Evolutionary conservation across 108 stramenopile genomes (phyloP).

Genomic region (Nitzschia putrida): DNA sequence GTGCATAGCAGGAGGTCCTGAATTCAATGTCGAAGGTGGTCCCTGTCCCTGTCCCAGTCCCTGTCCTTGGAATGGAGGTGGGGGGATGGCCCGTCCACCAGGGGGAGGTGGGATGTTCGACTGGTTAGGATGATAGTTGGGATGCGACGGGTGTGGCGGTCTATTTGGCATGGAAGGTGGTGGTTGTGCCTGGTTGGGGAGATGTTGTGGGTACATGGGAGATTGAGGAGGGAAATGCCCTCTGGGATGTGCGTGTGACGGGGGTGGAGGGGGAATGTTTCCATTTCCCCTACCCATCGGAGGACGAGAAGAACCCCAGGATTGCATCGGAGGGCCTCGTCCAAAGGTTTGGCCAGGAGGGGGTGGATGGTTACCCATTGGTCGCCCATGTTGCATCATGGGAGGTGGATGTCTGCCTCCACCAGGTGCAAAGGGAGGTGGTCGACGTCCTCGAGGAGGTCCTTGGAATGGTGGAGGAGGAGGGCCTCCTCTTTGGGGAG

Average conservation of each 20-base stretch:
- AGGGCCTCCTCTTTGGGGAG: too few relatives aligned
- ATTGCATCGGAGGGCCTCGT: slow-evolving; percentile 2
- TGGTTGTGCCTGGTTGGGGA: too few relatives aligned
- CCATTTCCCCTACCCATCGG: slow-evolving; percentile 7
- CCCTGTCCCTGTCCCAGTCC: not conserved
- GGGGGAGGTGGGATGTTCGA: not conserved
- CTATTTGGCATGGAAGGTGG: too few relatives aligned
- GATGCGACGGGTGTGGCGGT: too few relatives aligned
- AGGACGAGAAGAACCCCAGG: slow-evolving; percentile 1
- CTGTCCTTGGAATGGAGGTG: slow-evolving; percentile 17
- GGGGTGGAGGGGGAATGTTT: too few relatives aligned
- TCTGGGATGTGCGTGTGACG: too few relatives aligned
- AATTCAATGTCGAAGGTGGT: not conserved
- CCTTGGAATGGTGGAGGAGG: not conserved
- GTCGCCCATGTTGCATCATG: slow-evolving; percentile 31
- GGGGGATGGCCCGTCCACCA: slow-evolving; percentile 3
- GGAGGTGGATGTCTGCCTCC: slow-evolving; percentile 15
- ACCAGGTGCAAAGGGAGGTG: slow-evolving; percentile 7
- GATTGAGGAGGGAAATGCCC: too few relatives aligned
- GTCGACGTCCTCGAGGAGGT: slow-evolving; percentile 13
- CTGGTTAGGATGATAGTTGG: too few relatives aligned
- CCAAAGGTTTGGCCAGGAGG: slow-evolving; percentile 7
- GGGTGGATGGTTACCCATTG: not conserved
- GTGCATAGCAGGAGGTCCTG: not conserved
- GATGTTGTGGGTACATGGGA: too few relatives aligned